Conservation (phyloP, 495 filamentous ascomycete species). For the Gamarada debralockiae region DNA sequence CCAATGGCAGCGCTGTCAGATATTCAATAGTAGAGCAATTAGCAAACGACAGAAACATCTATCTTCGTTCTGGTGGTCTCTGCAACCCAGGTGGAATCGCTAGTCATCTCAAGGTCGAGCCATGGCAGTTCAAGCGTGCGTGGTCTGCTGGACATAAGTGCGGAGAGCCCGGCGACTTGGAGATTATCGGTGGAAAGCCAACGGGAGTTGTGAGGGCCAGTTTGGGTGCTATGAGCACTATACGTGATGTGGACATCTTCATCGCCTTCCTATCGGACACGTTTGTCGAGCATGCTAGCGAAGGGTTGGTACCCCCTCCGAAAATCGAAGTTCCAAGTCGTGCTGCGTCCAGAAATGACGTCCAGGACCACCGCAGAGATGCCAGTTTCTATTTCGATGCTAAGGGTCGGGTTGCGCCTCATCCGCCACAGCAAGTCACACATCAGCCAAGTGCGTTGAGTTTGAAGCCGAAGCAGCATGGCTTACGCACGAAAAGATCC, state of each 20-base stretch:
- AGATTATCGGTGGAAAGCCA: conserved; percentile 50
- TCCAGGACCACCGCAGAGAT: no score
- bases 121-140: conserved; percentile 58
- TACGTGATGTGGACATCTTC: conserved; percentile 55
- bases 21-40: conserved; percentile 59
- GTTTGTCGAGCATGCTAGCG: neutral
- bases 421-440: no score
- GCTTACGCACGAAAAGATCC: no score
- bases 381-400: no score
- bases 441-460: no score
- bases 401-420: no score
- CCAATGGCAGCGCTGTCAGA: conserved; percentile 50
- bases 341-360: no score
- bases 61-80: conserved; percentile 65
- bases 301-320: no score
- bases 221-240: conserved; percentile 68
- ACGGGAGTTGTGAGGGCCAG: conserved; percentile 65
- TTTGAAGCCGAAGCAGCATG: no score
- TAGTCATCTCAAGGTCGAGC: conserved; percentile 37
- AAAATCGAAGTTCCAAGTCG: no score
- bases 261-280: conserved; percentile 26
- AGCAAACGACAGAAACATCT: conserved; percentile 59
- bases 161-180: conserved; percentile 35
- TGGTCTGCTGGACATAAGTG: conserved; percentile 64
- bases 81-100: conserved; percentile 57